These are phyloP conservation scores for Paxillus rubicundulus DNA, from an alignment of 768 basidiomycete species.

Conservation along the genomic window DNA sequence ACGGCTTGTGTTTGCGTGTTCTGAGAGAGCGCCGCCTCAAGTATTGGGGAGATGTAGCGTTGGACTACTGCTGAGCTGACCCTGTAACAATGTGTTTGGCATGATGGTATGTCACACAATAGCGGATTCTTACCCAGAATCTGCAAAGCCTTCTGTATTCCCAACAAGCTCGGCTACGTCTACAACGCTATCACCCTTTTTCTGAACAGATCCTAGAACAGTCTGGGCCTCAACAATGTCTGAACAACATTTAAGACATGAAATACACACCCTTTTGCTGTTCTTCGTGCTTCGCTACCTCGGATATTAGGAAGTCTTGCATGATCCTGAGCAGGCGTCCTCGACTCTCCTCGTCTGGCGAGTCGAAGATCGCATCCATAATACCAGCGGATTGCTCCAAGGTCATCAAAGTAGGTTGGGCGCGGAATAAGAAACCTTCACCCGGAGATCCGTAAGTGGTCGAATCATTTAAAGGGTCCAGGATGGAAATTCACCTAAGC, in stretches of 20 bases:
- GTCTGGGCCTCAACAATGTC: neutral
- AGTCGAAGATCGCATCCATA: conserved; percentile 87
- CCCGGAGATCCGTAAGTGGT: neutral
- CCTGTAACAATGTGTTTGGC: conserved; percentile 39
- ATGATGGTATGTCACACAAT: neutral
- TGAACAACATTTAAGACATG: neutral
- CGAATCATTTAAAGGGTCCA: neutral
- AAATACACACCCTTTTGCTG: conserved; percentile 59
- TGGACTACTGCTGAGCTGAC: conserved; percentile 95
- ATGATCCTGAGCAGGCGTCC: conserved; percentile 81
- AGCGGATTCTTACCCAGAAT: conserved; percentile 76
- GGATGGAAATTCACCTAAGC: conserved; percentile 59
- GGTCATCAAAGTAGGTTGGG: conserved; percentile 90
- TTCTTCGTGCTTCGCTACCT: conserved; percentile 72
- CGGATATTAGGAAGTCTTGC: conserved; percentile 86
- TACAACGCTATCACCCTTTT: conserved; percentile 43
- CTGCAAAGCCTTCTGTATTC: conserved; percentile 92
- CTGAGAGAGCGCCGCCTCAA: conserved; percentile 75
- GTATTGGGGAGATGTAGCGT: conserved; percentile 80
- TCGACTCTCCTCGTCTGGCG: conserved; percentile 67
- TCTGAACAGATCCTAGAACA: conserved; percentile 17
- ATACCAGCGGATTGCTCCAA: conserved; percentile 71
- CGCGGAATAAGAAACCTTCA: conserved; percentile 85
- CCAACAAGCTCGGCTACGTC: conserved; percentile 95
- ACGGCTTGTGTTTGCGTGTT: conserved; percentile 70